Percentiles rank a stretch among this genome's conserved stretches.
Evolutionary conservation across 441 rosid species (phyloP).

Genomic region (Erysimum cheiri): DNA sequence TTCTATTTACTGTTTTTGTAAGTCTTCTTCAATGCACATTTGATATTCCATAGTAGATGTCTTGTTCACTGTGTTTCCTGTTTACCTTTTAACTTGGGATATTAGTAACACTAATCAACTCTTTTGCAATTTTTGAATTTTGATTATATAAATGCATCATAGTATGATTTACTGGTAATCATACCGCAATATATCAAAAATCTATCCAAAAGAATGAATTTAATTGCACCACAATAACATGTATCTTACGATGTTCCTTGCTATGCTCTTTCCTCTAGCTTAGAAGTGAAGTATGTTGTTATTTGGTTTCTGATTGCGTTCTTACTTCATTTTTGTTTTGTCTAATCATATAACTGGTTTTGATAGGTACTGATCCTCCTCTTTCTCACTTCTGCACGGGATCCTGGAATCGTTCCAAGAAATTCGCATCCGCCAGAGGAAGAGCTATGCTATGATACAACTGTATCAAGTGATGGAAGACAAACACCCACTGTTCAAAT

Average conservation of each 20-base stretch:
- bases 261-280: slow-evolving; percentile 11
- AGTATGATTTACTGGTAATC: slow-evolving; percentile 3
- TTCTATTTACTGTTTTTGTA: slow-evolving; percentile 74
- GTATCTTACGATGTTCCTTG: background rate
- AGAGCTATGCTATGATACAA: slow-evolving; percentile 69
- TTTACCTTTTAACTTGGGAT: background rate
- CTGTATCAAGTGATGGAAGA: slow-evolving; percentile 71
- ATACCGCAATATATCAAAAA: slow-evolving; percentile 1
- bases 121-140: slow-evolving; percentile 3
- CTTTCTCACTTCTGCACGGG: slow-evolving; percentile 85
- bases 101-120: background rate
- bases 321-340: background rate
- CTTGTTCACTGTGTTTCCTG: background rate
- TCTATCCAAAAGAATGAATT: slow-evolving; percentile 1
- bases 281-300: background rate
- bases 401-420: slow-evolving; percentile 94
- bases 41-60: background rate
- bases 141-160: slow-evolving; percentile 14
- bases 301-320: background rate
- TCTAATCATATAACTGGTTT: slow-evolving; percentile 36
- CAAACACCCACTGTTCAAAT: slow-evolving; percentile 82
- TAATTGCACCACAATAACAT: background rate
- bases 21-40: slow-evolving; percentile 46
- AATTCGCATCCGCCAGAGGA: slow-evolving; percentile 92
- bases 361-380: slow-evolving; percentile 80